Percentiles rank a stretch among this genome's conserved stretches.
Conservation (phyloP, 345 rosid species). For the Microcos paniculata region DNA sequence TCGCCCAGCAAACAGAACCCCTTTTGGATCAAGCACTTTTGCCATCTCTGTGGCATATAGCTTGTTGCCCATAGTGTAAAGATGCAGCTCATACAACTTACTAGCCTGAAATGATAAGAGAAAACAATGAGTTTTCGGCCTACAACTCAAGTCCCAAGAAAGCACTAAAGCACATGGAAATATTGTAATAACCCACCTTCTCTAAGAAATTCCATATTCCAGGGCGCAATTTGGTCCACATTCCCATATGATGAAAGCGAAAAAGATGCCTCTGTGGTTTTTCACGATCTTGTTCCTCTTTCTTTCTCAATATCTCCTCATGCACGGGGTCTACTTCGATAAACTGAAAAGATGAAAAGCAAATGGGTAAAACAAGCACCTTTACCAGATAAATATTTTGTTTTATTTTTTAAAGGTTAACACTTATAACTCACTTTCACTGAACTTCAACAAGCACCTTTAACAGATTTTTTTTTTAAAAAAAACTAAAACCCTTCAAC, state of each 20-base stretch:
- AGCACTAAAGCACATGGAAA: background rate
- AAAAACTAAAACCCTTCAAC: background rate
- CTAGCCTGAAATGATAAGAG: constrained; percentile 62
- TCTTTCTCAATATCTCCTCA: constrained; percentile 80
- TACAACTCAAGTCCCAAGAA: background rate
- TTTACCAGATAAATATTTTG: background rate
- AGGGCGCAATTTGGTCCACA: constrained; percentile 99
- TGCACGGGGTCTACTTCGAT: constrained; percentile 81
- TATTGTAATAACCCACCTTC: constrained; percentile 48
- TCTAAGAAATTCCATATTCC: constrained; percentile 97
- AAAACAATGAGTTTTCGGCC: constrained; percentile 6
- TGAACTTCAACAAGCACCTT: background rate
- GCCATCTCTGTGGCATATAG: constrained; percentile 99
- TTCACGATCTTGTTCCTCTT: constrained; percentile 96
- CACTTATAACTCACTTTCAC: too few relatives aligned
- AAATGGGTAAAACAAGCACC: background rate
- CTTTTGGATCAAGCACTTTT: constrained; percentile 90
- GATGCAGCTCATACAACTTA: constrained; percentile 87
- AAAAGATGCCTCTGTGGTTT: constrained; percentile 82
- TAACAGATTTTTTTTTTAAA: background rate
- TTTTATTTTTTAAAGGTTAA: too few relatives aligned
- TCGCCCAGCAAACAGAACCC: constrained; percentile 85
- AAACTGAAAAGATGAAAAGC: constrained; percentile 48
- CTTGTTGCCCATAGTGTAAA: constrained; percentile 99
- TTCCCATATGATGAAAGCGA: constrained; percentile 91